Evolutionary conservation across 345 rosid species (phyloP), one percentile per base, ranked within the genome.

Genomic region (Crucihimalaya himalaica): DNA sequence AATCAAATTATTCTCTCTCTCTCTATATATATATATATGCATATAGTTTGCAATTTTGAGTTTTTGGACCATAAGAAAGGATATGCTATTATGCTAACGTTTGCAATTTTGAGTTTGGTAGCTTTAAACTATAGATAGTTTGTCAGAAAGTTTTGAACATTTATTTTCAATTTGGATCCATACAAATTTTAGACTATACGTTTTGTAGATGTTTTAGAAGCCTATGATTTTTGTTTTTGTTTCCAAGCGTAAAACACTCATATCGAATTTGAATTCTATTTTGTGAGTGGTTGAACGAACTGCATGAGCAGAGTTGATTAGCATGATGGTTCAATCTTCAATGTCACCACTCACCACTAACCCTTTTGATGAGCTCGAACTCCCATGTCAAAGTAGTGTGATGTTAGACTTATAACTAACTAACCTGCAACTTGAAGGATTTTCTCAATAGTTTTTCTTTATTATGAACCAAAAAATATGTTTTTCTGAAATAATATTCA

Each of bases 1-100:
- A 52, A 54, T 54, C 45, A 76, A 32, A 35, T n/a, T 61, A 60
- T 68, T n/a, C n/a, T n/a, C n/a, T n/a, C n/a, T n/a, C n/a, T n/a
- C n/a, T n/a, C n/a, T n/a, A n/a, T n/a, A n/a, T n/a, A n/a, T n/a
- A n/a, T n/a, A n/a, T n/a, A n/a, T n/a, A n/a, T n/a, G n/a, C n/a
- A n/a, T n/a, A n/a, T n/a, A n/a, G n/a, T n/a, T n/a, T n/a, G n/a
- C n/a, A n/a, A n/a, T n/a, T n/a, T n/a, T n/a, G n/a, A n/a, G n/a
- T n/a, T n/a, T 63, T 66, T 66, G 32, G 43, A 35, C 51, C 15
- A 37, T 61, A 46, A 66, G 40, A 27, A 66, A 73, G 13, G 12
- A 39, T 73, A 43, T 54, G 46, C 8, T 28, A 64, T 16, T 46
- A n/a, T 19, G 7, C 67, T 39, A 37, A 47, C 28, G 2, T 37